These are phyloP conservation scores for Ganoderma leucocontextum DNA, from an alignment of 1,284 basidiomycete species.

Conservation along the genomic window DNA sequence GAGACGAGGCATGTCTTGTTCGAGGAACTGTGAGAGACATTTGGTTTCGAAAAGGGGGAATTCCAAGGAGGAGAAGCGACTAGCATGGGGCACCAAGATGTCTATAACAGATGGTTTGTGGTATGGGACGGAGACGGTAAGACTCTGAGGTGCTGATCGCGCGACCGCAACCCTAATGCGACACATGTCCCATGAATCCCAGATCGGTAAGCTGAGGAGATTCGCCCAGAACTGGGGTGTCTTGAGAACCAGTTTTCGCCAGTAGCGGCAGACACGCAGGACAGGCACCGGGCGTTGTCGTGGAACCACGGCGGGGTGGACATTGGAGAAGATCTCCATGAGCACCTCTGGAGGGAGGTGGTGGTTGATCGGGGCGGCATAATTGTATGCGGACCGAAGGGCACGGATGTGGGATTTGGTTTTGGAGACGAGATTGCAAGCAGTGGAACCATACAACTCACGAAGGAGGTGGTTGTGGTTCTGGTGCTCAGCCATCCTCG, in stretches of 20 bases:
- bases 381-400: conserved; percentile 7
- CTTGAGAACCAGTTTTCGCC: not conserved
- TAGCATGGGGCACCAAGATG: not conserved
- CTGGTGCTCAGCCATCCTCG: not conserved
- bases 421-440: not conserved
- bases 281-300: not conserved
- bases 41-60: not conserved
- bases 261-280: conserved; percentile 4
- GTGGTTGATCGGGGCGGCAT: not conserved
- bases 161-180: not conserved
- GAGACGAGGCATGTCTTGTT: not conserved
- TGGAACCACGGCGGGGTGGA: not conserved
- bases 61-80: not conserved
- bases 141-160: not conserved
- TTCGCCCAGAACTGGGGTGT: conserved; percentile 11
- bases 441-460: not conserved
- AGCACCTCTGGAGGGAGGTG: conserved; percentile 8
- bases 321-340: conserved; percentile 7
- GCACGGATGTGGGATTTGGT: conserved; percentile 3
- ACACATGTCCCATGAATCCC: not conserved
- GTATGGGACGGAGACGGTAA: not conserved
- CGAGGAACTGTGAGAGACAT: not conserved
- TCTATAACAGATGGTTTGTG: no score
- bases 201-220: not conserved
- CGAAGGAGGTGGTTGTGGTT: not conserved